Conservation (phyloP, 2,329 filamentous ascomycete genomes). For the Paramyrothecium roridum region DNA sequence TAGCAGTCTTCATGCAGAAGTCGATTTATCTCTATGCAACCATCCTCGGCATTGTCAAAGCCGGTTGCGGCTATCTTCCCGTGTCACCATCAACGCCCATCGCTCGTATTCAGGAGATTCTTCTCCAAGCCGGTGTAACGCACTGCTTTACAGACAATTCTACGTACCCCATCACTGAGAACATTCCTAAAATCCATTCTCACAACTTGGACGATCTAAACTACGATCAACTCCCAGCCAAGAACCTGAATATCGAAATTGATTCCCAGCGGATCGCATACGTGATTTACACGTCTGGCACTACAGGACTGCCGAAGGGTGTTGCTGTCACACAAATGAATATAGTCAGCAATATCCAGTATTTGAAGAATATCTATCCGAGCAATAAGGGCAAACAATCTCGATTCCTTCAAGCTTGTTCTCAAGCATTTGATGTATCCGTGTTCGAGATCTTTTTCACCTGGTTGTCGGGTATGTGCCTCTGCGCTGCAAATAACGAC, state of each 20-base stretch:
- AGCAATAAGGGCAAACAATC: constrained; percentile 33
- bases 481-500: constrained; percentile 75
- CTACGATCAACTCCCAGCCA: constrained; percentile 22
- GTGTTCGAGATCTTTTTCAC: constrained; percentile 89
- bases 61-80: constrained; percentile 77
- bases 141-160: constrained; percentile 39
- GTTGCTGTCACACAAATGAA: constrained; percentile 75
- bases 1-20: constrained; percentile 79
- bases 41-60: constrained; percentile 72
- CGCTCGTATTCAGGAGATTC: constrained; percentile 57
- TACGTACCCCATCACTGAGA: constrained; percentile 12
- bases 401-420: constrained; percentile 77
- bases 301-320: constrained; percentile 76
- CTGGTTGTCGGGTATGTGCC: constrained; percentile 73
- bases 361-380: constrained; percentile 66
- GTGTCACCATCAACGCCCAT: constrained; percentile 68
- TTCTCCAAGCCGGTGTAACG: constrained; percentile 54
- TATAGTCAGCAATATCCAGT: constrained; percentile 70
- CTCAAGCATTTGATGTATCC: constrained; percentile 82
- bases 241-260: constrained; percentile 34
- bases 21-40: constrained; percentile 68
- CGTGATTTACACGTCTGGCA: constrained; percentile 80
- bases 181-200: constrained; percentile 12
- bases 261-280: constrained; percentile 61
- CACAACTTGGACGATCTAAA: constrained; percentile 29